These are phyloP conservation scores for Coemansia sp. DNA, from an alignment of 192 early-diverging fungal species.

Conservation along the genomic window DNA sequence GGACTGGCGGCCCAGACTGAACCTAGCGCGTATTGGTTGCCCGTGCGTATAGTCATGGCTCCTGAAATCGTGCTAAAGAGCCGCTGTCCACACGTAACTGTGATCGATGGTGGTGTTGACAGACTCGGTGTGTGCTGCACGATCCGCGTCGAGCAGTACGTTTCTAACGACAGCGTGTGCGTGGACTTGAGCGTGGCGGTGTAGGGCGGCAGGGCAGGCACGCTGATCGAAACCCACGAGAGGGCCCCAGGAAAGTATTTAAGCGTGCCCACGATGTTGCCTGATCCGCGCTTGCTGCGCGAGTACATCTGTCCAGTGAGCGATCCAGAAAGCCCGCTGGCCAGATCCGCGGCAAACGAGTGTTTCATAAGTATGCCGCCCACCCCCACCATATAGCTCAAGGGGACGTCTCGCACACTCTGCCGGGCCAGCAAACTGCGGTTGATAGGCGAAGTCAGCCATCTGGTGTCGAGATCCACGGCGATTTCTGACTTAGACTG, in stretches of 20 bases:
- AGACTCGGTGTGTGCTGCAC: constrained; percentile 56
- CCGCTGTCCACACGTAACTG: constrained; percentile 62
- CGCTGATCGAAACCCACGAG: constrained; percentile 58
- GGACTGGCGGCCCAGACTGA: constrained; percentile 27
- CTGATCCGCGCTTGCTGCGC: constrained; percentile 64
- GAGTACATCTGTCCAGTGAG: constrained; percentile 65
- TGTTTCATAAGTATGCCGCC: constrained; percentile 50
- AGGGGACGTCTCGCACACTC: not conserved
- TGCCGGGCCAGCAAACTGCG: constrained; percentile 33
- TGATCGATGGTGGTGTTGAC: constrained; percentile 64
- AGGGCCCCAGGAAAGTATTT: constrained; percentile 62
- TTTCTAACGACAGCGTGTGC: constrained; percentile 22
- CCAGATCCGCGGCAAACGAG: constrained; percentile 63
- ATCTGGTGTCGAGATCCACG: constrained; percentile 45
- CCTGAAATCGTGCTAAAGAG: constrained; percentile 67
- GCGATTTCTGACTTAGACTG: constrained; percentile 56
- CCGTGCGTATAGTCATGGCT: constrained; percentile 74
- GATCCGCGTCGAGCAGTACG: constrained; percentile 23
- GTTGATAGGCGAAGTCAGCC: constrained; percentile 51
- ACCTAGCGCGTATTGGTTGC: constrained; percentile 50
- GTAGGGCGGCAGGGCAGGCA: constrained; percentile 56
- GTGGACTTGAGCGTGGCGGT: constrained; percentile 62
- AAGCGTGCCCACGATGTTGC: constrained; percentile 75
- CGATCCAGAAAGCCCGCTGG: constrained; percentile 50
- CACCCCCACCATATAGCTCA: constrained; percentile 47